phyloP scores from a whole-genome alignment of 805 yeast genomes.

The Suhomyces vadensis region DNA sequence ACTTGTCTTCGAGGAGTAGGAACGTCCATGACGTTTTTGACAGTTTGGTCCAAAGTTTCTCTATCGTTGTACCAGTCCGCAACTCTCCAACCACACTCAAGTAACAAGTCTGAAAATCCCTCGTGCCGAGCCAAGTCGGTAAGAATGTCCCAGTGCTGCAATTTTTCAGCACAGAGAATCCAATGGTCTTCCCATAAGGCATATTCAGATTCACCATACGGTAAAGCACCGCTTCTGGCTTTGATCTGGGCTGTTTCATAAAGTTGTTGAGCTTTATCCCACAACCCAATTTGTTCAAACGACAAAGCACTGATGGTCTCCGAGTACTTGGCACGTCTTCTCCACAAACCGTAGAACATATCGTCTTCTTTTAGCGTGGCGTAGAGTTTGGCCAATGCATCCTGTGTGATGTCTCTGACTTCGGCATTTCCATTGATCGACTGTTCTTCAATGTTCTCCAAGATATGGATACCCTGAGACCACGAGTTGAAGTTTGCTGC shows the following conservation, averaged over 20 bases:
- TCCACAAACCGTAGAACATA: conserved; percentile 97
- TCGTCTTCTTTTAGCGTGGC: conserved; percentile 90
- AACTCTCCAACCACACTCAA: conserved; percentile 99
- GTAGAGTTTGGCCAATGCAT: conserved; percentile 87
- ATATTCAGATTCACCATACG: conserved; percentile 94
- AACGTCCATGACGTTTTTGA: conserved; percentile 95
- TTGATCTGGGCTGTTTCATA: conserved; percentile 97
- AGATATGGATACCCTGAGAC: conserved; percentile 82
- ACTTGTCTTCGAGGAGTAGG: conserved; percentile 97
- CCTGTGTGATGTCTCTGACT: conserved; percentile 81
- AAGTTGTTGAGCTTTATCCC: conserved; percentile 91
- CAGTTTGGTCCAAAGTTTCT: conserved; percentile 91
- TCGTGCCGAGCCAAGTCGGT: conserved; percentile 97
- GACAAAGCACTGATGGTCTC: conserved; percentile 93
- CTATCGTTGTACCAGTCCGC: conserved; percentile 97
- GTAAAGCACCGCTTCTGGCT: conserved; percentile 91
- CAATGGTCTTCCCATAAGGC: conserved; percentile 98
- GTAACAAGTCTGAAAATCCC: conserved; percentile 88
- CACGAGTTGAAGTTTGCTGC: conserved; percentile 88
- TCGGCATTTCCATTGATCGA: conserved; percentile 68
- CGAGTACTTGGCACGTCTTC: conserved; percentile 90
- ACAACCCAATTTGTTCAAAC: conserved; percentile 90
- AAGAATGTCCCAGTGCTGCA: conserved; percentile 97
- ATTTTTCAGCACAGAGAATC: conserved; percentile 94
- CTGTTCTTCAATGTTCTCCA: conserved; percentile 64